A percentile compares a stretch with the other conserved stretches of the same genome.
Evolutionary conservation across 75 land plant genomes (phyloP).

Genomic region (Gnetum montanum): DNA sequence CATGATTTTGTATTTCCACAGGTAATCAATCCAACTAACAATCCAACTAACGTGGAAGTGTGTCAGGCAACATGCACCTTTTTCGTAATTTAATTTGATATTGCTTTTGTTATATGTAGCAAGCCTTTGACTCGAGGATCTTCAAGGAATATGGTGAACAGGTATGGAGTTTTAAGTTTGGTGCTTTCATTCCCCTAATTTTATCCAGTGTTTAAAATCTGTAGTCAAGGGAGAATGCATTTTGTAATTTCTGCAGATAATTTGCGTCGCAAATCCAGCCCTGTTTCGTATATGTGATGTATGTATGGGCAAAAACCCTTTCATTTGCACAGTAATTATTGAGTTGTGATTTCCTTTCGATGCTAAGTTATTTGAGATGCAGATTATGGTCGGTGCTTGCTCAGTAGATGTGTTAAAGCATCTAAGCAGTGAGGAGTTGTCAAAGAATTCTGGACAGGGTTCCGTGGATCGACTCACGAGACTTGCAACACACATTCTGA

Average conservation of each 20-base stretch:
- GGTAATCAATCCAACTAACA: too few species aligned
- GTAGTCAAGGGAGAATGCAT: too few species aligned
- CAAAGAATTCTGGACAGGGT: constrained; percentile 42
- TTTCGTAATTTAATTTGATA: too few species aligned
- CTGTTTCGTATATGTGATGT: constrained; percentile 63
- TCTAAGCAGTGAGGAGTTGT: constrained; percentile 77
- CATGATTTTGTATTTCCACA: constrained; percentile 96
- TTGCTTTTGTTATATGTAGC: too few species aligned
- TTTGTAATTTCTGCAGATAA: constrained; percentile 46
- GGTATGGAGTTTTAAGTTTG: too few species aligned
- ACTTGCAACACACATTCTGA: constrained; percentile 68
- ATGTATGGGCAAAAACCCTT: not conserved
- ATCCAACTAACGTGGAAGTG: too few species aligned
- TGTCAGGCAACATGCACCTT: too few species aligned
- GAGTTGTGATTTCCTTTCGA: too few species aligned
- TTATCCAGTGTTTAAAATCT: too few species aligned
- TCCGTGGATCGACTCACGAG: constrained; percentile 55
- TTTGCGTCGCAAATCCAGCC: constrained; percentile 56
- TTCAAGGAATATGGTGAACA: constrained; percentile 50
- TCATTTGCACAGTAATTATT: too few species aligned
- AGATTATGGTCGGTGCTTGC: constrained; percentile 73
- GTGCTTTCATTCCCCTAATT: too few species aligned
- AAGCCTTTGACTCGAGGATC: constrained; percentile 42
- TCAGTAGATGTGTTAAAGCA: constrained; percentile 76
- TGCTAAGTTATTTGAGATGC: too few species aligned